These are phyloP conservation scores for Fusarium brevicatenulatum DNA, from an alignment of 2,329 filamentous ascomycete genomes.

Conservation along the genomic window DNA sequence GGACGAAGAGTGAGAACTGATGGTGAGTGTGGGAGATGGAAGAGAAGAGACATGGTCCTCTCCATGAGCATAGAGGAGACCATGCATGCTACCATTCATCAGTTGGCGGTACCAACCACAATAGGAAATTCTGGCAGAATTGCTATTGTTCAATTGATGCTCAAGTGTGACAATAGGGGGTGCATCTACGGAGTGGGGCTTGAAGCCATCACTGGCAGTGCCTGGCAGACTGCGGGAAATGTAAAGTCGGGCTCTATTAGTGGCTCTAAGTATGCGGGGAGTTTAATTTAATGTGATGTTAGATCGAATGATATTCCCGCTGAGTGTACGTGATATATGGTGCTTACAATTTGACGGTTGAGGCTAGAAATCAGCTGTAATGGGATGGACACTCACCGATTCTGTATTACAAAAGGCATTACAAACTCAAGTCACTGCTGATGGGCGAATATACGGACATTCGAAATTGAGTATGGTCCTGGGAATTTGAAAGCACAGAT, in stretches of 20 bases:
- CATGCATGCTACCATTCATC: not conserved
- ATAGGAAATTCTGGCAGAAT: not conserved
- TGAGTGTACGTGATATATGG: not conserved
- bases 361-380: not conserved
- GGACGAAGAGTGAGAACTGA: not conserved
- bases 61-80: not conserved
- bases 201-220: not conserved
- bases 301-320: not conserved
- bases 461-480: not conserved
- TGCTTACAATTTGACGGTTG: not conserved
- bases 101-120: not conserved
- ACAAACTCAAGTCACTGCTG: not conserved
- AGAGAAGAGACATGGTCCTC: not conserved
- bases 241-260: not conserved
- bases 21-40: not conserved
- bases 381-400: not conserved
- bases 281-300: not conserved
- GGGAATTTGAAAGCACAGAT: not conserved
- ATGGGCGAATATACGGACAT: not conserved
- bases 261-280: not conserved
- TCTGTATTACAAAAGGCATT: not conserved
- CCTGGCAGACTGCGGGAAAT: not conserved
- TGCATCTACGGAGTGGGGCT: not conserved
- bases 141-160: constrained; percentile 19
- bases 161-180: constrained; percentile 16